These are phyloP conservation scores for Acorus calamus DNA, from an alignment of 106 monocot species.

Conservation along the genomic window DNA sequence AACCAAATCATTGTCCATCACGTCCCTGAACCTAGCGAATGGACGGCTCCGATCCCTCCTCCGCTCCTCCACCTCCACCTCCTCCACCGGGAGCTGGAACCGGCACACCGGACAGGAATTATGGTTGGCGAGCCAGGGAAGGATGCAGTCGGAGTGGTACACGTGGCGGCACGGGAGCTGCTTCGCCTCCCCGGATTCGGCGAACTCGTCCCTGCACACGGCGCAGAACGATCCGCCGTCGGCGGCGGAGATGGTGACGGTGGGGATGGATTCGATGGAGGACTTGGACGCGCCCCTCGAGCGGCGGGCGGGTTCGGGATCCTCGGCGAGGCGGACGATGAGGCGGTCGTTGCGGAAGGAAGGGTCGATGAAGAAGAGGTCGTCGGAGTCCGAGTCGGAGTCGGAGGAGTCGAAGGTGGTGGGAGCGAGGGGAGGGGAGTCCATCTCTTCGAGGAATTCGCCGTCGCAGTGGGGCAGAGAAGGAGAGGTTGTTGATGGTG, in stretches of 20 bases:
- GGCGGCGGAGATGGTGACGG: slow-evolving; percentile 15
- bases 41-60: too few relatives aligned
- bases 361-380: neutral
- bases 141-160: slow-evolving; percentile 67
- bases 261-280: slow-evolving; percentile 45
- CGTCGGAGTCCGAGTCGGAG: slow-evolving; percentile 15
- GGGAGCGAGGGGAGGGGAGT: slow-evolving; percentile 3
- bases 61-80: neutral
- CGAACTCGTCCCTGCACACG: slow-evolving; percentile 70
- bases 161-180: slow-evolving; percentile 55
- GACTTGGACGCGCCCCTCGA: slow-evolving; percentile 14
- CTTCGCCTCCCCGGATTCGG: slow-evolving; percentile 19
- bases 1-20: slow-evolving; percentile 2
- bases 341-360: slow-evolving; percentile 7
- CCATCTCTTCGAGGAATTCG: slow-evolving; percentile 31
- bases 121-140: slow-evolving; percentile 49
- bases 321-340: neutral
- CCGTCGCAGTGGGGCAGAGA: slow-evolving; percentile 35
- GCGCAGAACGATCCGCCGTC: slow-evolving; percentile 43
- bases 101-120: slow-evolving; percentile 83
- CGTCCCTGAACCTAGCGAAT: neutral
- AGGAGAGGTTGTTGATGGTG: neutral
- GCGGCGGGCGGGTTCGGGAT: neutral
- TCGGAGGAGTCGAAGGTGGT: slow-evolving; percentile 1
- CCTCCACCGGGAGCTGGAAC: slow-evolving; percentile 6